phyloP scores from a whole-genome alignment of 805 yeast genomes.

The Suhomyces sp. region DNA sequence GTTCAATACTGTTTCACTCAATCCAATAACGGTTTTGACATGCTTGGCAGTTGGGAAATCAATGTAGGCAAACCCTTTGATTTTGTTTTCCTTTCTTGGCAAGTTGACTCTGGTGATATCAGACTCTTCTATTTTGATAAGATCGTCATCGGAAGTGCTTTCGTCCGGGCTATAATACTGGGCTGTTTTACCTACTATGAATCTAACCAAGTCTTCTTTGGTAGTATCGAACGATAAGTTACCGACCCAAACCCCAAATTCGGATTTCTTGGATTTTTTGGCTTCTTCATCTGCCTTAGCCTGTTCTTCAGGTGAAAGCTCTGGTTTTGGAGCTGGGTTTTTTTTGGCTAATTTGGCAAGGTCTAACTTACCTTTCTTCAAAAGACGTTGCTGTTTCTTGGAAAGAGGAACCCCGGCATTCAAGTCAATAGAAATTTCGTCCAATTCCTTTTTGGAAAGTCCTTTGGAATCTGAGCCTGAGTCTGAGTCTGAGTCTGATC shows the following conservation, averaged over 20 bases:
- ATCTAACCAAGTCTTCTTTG: slow-evolving; percentile 66
- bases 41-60: slow-evolving; percentile 66
- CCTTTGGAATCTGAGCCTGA: slow-evolving; percentile 5
- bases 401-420: slow-evolving; percentile 77
- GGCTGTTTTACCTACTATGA: slow-evolving; percentile 58
- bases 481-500: slow-evolving; percentile 2
- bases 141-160: slow-evolving; percentile 22
- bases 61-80: slow-evolving; percentile 86
- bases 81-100: slow-evolving; percentile 70
- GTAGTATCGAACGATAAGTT: slow-evolving; percentile 83
- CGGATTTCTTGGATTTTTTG: slow-evolving; percentile 40
- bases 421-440: slow-evolving; percentile 67
- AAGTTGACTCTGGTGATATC: slow-evolving; percentile 75
- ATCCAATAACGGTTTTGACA: slow-evolving; percentile 56
- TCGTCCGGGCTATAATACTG: slow-evolving; percentile 15
- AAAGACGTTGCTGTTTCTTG: slow-evolving; percentile 68
- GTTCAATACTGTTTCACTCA: slow-evolving; percentile 71
- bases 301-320: slow-evolving; percentile 25
- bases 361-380: slow-evolving; percentile 75
- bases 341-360: slow-evolving; percentile 50
- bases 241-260: slow-evolving; percentile 90
- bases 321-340: slow-evolving; percentile 40
- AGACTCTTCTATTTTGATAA: slow-evolving; percentile 42
- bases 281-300: slow-evolving; percentile 27
- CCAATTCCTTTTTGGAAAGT: slow-evolving; percentile 42